A percentile compares a stretch with the other conserved stretches of the same genome.
These are phyloP conservation scores for Trichoderma endophyticum DNA, from an alignment of 2,329 filamentous ascomycete genomes.

Conservation along the genomic window DNA sequence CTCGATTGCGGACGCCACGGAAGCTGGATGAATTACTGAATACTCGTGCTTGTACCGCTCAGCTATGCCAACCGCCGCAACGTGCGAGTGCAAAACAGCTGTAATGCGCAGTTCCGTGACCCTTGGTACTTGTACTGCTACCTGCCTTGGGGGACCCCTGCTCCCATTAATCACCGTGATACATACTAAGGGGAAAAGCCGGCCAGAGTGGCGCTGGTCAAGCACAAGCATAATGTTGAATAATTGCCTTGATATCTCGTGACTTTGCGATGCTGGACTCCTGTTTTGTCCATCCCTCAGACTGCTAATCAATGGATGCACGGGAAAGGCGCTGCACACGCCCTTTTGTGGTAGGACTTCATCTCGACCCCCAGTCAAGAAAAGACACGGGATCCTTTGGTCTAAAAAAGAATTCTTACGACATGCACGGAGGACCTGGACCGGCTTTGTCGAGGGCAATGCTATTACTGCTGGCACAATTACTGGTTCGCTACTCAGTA, in stretches of 20 bases:
- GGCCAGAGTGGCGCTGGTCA: background rate
- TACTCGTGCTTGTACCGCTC: background rate
- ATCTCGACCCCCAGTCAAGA: background rate
- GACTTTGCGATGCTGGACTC: background rate
- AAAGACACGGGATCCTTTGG: background rate
- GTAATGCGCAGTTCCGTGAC: background rate
- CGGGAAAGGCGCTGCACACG: background rate
- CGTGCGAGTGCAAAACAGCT: background rate
- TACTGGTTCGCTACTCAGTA: background rate
- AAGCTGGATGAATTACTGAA: background rate
- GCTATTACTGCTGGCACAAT: background rate
- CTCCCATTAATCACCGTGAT: conserved; percentile 5
- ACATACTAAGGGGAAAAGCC: background rate
- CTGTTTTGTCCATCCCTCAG: background rate
- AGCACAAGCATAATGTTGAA: conserved; percentile 4
- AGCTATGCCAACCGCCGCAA: background rate
- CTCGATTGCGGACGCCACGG: conserved; percentile 10
- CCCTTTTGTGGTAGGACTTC: background rate
- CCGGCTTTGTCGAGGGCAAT: background rate
- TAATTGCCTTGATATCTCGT: background rate
- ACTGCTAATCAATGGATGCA: background rate
- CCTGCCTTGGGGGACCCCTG: background rate
- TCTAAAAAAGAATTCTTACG: background rate
- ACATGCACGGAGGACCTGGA: background rate
- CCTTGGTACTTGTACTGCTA: background rate